Evolutionary conservation across 208 protist genomes (phyloP).

Genomic region (Perkinsela sp.): DNA sequence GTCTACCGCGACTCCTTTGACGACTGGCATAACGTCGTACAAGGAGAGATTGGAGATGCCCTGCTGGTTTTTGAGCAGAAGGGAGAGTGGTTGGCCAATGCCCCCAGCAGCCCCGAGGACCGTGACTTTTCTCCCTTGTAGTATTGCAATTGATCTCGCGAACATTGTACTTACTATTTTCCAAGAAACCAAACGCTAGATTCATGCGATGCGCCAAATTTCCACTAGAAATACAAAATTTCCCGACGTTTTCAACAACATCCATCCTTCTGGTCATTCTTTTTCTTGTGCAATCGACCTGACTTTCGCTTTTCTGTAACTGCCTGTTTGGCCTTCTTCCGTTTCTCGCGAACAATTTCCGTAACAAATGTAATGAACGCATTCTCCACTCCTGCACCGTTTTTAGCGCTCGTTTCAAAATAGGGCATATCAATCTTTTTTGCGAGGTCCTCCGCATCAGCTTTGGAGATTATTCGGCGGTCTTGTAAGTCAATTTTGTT

Average conservation of each 20-base stretch:
- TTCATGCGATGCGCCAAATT: too few species aligned
- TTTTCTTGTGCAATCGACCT: not conserved
- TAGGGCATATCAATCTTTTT: constrained; percentile 78
- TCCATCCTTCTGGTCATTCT: too few species aligned
- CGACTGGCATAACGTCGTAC: constrained; percentile 49
- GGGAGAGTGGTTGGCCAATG: constrained; percentile 55
- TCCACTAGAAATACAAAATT: too few species aligned
- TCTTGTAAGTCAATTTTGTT: constrained; percentile 83
- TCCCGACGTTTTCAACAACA: too few species aligned
- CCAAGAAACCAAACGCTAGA: too few species aligned
- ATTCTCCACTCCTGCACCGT: constrained; percentile 69
- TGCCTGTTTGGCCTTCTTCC: not conserved
- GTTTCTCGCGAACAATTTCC: not conserved
- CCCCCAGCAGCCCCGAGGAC: constrained; percentile 54
- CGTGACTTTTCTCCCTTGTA: constrained; percentile 21
- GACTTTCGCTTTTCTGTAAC: not conserved
- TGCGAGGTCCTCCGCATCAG: constrained; percentile 76
- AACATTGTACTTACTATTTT: too few species aligned
- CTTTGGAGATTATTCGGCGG: constrained; percentile 74
- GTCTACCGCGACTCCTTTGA: constrained; percentile 72
- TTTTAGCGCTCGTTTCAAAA: constrained; percentile 71
- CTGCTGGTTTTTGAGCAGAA: constrained; percentile 34
- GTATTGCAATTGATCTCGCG: too few species aligned
- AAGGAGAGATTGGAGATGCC: constrained; percentile 50
- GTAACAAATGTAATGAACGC: constrained; percentile 31